Conservation (phyloP, 495 filamentous ascomycete species). For the Pyronema domesticum region DNA sequence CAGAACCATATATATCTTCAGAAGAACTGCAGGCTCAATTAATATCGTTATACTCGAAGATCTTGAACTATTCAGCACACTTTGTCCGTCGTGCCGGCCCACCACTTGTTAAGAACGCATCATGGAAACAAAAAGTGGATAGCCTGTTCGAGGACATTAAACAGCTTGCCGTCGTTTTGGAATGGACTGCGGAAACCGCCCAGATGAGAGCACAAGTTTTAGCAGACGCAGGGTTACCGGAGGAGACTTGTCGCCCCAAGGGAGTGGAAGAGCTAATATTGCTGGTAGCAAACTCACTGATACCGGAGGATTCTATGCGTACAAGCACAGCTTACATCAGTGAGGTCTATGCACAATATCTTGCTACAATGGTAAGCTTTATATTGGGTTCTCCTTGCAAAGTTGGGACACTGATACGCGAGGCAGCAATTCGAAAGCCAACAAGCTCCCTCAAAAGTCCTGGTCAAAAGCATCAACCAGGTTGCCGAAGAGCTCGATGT, state of each 20-base stretch:
- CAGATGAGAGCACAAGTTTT: slow-evolving; percentile 9
- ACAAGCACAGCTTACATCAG: neutral
- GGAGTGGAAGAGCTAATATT: slow-evolving; percentile 4
- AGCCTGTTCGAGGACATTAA: slow-evolving; percentile 8
- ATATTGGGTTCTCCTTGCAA: neutral
- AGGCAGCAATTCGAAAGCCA: slow-evolving; percentile 8
- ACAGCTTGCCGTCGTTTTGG: slow-evolving; percentile 5
- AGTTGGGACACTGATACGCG: neutral
- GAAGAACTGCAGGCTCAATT: neutral
- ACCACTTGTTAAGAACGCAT: neutral
- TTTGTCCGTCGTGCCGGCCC: neutral
- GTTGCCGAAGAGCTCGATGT: slow-evolving; percentile 7
- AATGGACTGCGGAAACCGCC: slow-evolving; percentile 8
- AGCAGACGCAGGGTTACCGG: slow-evolving; percentile 8
- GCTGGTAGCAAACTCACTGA: neutral
- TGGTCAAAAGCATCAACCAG: slow-evolving; percentile 8
- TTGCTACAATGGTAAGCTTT: slow-evolving; percentile 6
- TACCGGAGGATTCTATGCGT: slow-evolving; percentile 8
- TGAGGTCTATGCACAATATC: slow-evolving; percentile 11
- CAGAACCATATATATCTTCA: neutral
- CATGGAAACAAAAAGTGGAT: slow-evolving; percentile 4
- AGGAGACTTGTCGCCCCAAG: slow-evolving; percentile 1
- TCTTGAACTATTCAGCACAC: slow-evolving; percentile 8
- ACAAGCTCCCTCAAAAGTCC: slow-evolving; percentile 5
- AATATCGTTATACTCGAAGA: slow-evolving; percentile 7